A percentile compares a stretch with the other conserved stretches of the same genome.
Evolutionary conservation across 257 asterid genomes (phyloP).

Genomic region (Lavandula angustifolia): DNA sequence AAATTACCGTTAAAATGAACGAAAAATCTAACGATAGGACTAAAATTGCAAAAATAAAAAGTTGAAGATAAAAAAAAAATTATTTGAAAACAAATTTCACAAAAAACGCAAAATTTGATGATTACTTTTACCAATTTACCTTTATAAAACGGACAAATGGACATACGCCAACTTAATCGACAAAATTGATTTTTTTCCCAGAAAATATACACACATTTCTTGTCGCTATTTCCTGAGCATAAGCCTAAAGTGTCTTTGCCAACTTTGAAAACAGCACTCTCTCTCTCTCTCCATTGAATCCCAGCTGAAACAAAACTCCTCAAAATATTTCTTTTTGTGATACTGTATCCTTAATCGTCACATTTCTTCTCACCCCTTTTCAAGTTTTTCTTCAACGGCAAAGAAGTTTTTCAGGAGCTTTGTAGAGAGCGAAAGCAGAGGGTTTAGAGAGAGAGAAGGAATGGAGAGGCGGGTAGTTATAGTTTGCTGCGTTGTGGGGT

Average conservation of each 20-base stretch:
- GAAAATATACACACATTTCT: not conserved
- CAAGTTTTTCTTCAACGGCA: conserved; percentile 7
- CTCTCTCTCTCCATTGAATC: conserved; percentile 16
- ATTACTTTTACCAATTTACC: no score
- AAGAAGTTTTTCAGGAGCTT: not conserved
- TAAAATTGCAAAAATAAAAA: no score
- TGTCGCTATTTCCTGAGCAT: not conserved
- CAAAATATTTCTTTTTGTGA: conserved; percentile 2
- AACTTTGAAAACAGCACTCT: not conserved
- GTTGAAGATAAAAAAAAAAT: no score
- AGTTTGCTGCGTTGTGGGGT: conserved; percentile 61
- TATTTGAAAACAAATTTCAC: no score
- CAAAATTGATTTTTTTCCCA: no score
- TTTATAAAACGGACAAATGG: no score
- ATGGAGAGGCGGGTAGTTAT: conserved; percentile 65
- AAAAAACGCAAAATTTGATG: no score
- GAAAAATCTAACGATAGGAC: no score
- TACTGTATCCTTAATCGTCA: conserved; percentile 4
- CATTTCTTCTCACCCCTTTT: conserved; percentile 14
- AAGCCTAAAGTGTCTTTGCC: conserved; percentile 8
- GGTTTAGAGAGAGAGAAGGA: conserved; percentile 17
- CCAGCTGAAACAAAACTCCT: conserved; percentile 19
- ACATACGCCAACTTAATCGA: no score
- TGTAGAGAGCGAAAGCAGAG: conserved; percentile 29
- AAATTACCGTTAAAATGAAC: no score